These are phyloP conservation scores for Podochytrium sp. DNA, from an alignment of 192 early-diverging fungal species.

Conservation along the genomic window DNA sequence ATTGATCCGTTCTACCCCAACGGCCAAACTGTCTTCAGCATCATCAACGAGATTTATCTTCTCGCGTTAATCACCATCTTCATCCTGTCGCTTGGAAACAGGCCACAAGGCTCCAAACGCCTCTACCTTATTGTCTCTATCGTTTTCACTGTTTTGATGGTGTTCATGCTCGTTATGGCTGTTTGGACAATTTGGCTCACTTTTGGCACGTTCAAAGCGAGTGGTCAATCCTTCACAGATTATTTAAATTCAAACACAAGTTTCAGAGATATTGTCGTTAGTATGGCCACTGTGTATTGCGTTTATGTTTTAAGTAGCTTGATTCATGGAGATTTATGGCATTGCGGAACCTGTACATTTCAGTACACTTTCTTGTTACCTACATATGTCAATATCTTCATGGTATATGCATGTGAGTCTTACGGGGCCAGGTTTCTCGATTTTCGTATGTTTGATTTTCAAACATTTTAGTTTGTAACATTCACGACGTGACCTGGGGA, in stretches of 20 bases:
- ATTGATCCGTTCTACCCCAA: slow-evolving; percentile 26
- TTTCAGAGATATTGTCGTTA: slow-evolving; percentile 23
- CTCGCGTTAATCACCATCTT: slow-evolving; percentile 78
- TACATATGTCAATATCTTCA: slow-evolving; percentile 86
- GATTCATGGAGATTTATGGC: slow-evolving; percentile 37
- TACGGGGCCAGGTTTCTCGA: not conserved
- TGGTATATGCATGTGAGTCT: slow-evolving; percentile 72
- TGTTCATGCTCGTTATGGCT: slow-evolving; percentile 76
- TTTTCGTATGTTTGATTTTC: not conserved
- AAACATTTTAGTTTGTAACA: slow-evolving; percentile 66
- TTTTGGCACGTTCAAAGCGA: not conserved
- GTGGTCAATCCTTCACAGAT: not conserved
- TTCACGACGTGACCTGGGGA: slow-evolving; percentile 94
- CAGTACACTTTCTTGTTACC: slow-evolving; percentile 69
- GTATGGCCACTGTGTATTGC: slow-evolving; percentile 27
- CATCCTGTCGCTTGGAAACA: slow-evolving; percentile 50
- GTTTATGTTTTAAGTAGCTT: slow-evolving; percentile 17
- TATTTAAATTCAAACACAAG: not conserved
- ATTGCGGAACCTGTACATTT: slow-evolving; percentile 41
- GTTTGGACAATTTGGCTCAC: slow-evolving; percentile 52
- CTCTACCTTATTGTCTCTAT: slow-evolving; percentile 66
- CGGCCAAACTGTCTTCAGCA: slow-evolving; percentile 54
- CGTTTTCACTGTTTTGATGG: slow-evolving; percentile 86
- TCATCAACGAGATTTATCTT: slow-evolving; percentile 77
- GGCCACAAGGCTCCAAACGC: slow-evolving; percentile 58